Evolutionary conservation across 2,329 filamentous ascomycete species (phyloP).

Genomic region (Calonectria fujianensis): DNA sequence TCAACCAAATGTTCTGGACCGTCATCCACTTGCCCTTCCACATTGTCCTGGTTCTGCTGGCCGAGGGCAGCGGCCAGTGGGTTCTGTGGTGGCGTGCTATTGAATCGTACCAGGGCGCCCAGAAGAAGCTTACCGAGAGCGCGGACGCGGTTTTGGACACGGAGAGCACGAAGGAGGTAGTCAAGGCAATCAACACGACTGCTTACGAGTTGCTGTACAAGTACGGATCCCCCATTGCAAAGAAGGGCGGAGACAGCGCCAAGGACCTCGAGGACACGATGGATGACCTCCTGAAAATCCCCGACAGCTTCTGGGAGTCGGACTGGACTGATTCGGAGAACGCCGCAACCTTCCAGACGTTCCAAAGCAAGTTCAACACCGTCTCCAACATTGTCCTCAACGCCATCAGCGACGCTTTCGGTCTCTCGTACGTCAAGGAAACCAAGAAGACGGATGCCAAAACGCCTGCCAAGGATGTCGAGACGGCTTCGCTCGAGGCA

Average conservation of each 20-base stretch:
- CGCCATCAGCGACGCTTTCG: slow-evolving; percentile 33
- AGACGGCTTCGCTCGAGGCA: slow-evolving; percentile 20
- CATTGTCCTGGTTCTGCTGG: slow-evolving; percentile 31
- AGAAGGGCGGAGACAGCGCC: slow-evolving; percentile 24
- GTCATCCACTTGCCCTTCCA: slow-evolving; percentile 39
- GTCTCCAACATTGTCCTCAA: slow-evolving; percentile 26
- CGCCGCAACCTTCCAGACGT: slow-evolving; percentile 4
- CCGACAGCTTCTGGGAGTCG: slow-evolving; percentile 26
- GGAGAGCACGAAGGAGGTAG: not conserved
- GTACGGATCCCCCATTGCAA: slow-evolving; percentile 25
- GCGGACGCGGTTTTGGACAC: not conserved
- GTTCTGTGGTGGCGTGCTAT: slow-evolving; percentile 38
- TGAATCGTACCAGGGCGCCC: slow-evolving; percentile 27
- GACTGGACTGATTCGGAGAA: not conserved
- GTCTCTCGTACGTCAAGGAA: slow-evolving; percentile 26
- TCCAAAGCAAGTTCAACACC: not conserved
- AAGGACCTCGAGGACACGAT: slow-evolving; percentile 15
- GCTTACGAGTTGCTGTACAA: slow-evolving; percentile 7
- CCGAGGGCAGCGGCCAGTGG: slow-evolving; percentile 40
- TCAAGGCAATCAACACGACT: slow-evolving; percentile 14
- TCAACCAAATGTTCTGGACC: slow-evolving; percentile 35
- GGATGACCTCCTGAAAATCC: not conserved
- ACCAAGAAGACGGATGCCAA: not conserved
- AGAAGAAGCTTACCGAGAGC: slow-evolving; percentile 5
- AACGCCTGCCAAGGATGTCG: not conserved